A percentile compares a stretch with the other conserved stretches of the same genome.
These are phyloP conservation scores for Alternaria sp. DNA, from an alignment of 2,329 filamentous ascomycete species.

Conservation along the genomic window DNA sequence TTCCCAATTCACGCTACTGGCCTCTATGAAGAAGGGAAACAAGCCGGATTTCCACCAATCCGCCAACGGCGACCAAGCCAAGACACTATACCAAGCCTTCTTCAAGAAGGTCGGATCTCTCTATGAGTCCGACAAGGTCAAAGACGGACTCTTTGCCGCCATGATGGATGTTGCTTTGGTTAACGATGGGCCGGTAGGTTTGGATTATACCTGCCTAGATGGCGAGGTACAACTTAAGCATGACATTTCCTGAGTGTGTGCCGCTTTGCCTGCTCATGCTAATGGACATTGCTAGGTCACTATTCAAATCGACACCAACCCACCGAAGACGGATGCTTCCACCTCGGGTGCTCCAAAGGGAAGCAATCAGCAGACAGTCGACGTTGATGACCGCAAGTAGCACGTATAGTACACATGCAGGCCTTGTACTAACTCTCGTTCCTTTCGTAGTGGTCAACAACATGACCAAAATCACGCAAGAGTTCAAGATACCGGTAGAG, in stretches of 20 bases:
- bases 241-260: not conserved
- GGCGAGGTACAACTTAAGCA: slow-evolving; percentile 59
- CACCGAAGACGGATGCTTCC: slow-evolving; percentile 48
- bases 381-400: slow-evolving; percentile 30
- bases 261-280: not conserved
- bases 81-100: slow-evolving; percentile 83
- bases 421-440: not conserved
- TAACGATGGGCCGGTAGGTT: slow-evolving; percentile 79
- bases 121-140: slow-evolving; percentile 77
- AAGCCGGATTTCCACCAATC: slow-evolving; percentile 96
- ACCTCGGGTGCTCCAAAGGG: slow-evolving; percentile 17
- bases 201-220: slow-evolving; percentile 64
- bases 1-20: slow-evolving; percentile 94
- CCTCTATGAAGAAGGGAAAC: slow-evolving; percentile 91
- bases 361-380: slow-evolving; percentile 18
- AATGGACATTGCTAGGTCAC: slow-evolving; percentile 50
- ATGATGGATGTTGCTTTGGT: slow-evolving; percentile 98
- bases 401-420: not conserved
- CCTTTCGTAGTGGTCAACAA: slow-evolving; percentile 28
- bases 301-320: slow-evolving; percentile 57
- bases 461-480: slow-evolving; percentile 40
- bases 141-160: slow-evolving; percentile 96
- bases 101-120: slow-evolving; percentile 74
- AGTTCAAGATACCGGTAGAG: slow-evolving; percentile 44
- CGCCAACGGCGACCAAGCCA: slow-evolving; percentile 77